A percentile compares a stretch with the other conserved stretches of the same genome.
Evolutionary conservation across 305 asterid species (phyloP).

Genomic region (Fraxinus angustifolia): DNA sequence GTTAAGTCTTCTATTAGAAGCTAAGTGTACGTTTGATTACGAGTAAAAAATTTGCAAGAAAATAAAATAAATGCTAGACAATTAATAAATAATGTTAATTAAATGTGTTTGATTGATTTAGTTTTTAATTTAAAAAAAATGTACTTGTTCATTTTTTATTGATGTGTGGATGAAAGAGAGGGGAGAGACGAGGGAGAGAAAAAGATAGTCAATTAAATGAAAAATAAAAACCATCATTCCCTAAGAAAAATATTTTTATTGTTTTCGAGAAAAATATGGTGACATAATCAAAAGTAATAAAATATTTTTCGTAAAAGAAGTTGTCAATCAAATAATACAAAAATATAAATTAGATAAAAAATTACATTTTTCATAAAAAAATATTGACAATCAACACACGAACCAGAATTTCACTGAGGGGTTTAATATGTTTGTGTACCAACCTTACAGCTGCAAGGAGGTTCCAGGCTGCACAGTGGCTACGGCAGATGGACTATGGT

Average conservation of each 20-base stretch:
- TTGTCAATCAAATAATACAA: too few relatives aligned
- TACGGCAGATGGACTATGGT: conserved; percentile 68
- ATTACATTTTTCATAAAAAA: too few relatives aligned
- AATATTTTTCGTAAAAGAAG: too few relatives aligned
- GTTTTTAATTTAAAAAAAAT: too few relatives aligned
- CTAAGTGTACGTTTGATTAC: too few relatives aligned
- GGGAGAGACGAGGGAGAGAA: not conserved
- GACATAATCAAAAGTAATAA: too few relatives aligned
- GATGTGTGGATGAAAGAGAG: not conserved
- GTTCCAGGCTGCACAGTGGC: conserved; percentile 84
- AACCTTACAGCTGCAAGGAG: conserved; percentile 62
- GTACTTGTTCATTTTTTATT: too few relatives aligned
- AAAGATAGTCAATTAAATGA: not conserved
- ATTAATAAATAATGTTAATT: too few relatives aligned
- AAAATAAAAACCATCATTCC: too few relatives aligned
- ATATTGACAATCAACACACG: not conserved
- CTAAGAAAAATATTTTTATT: too few relatives aligned
- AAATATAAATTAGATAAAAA: too few relatives aligned
- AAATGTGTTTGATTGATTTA: too few relatives aligned
- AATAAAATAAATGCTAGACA: not conserved
- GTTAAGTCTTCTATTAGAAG: not conserved
- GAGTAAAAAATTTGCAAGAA: not conserved
- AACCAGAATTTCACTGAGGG: not conserved
- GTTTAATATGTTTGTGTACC: not conserved
- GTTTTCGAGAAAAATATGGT: not conserved